Evolutionary conservation across 352 stramenopile species (phyloP), one percentile per base, ranked within the genome.

Genomic region (Globisporangium radiosum): DNA sequence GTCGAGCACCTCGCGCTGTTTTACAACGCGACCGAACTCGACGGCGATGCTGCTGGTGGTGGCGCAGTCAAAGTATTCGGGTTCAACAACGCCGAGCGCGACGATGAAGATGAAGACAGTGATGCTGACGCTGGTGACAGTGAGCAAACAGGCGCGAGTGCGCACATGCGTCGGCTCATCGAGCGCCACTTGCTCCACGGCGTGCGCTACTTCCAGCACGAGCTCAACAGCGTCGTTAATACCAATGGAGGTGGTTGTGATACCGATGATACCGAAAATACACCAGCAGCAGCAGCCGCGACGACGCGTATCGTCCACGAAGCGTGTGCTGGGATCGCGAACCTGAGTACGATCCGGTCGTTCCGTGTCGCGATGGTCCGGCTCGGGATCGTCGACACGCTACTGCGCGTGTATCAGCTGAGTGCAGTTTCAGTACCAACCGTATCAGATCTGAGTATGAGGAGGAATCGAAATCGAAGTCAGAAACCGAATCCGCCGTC

Each of bases 311-410:
- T 90, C 33, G 57, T 89, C 33, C 49, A 75, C 4, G 81, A 91
- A 65, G 76, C 76, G 4, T 83, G 75, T 36, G 69, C 75, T 0
- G 78, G 72, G 0, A 73, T 91, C n/a, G 71, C 81, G 5, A 93
- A 93, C 55, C 44, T 93, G 54, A 89, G 80, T 56, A 90, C 80
- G 0, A 63, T 88, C 9, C 76, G 78, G 50, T 56, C 54, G 0
- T 86, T 91, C 15, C 81, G 83, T 6, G 49, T 68, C 7, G 69
- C 71, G 1, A 87, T 91, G 78, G 74, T 90, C 37, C 68, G 64
- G 1, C 47, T 76, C 4, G 76, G 75, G 0, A 62, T 90, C 51
- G 75, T 91, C 36, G 51, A 64, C 3, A 88, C 78, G 19, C 56
- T 90, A 2, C 49, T 90, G 17, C 66, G 66, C 5, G 53, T 93